A percentile compares a stretch with the other conserved stretches of the same genome.
Evolutionary conservation across 306 rosid species (phyloP).

Genomic region (Prunus mongolica): DNA sequence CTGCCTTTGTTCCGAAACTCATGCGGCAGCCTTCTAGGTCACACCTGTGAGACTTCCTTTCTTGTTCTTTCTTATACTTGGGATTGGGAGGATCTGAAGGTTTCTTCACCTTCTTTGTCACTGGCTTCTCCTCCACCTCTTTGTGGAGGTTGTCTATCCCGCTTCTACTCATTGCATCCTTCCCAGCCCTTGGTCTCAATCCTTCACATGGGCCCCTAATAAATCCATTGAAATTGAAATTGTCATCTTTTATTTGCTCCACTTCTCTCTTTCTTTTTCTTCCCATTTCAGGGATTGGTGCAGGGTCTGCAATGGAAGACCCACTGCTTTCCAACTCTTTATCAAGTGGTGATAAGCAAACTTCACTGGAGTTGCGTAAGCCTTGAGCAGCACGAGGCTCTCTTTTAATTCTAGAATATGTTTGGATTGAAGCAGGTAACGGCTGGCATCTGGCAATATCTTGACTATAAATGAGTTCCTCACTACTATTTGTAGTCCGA

Average conservation of each 20-base stretch:
- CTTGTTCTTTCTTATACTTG: constrained; percentile 40
- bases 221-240: constrained; percentile 37
- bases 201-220: constrained; percentile 92
- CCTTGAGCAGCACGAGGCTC: constrained; percentile 19
- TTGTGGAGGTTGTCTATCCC: constrained; percentile 25
- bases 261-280: constrained; percentile 51
- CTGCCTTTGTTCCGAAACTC: constrained; percentile 72
- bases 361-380: constrained; percentile 23
- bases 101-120: constrained; percentile 42
- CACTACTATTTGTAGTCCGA: constrained; percentile 13
- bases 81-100: constrained; percentile 31
- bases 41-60: constrained; percentile 49
- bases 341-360: constrained; percentile 33
- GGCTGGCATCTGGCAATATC: constrained; percentile 21
- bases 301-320: constrained; percentile 29
- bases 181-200: constrained; percentile 68
- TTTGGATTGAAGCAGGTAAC: constrained; percentile 27
- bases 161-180: constrained; percentile 28
- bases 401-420: constrained; percentile 36
- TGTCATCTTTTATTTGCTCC: constrained; percentile 35
- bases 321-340: constrained; percentile 32
- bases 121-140: constrained; percentile 35
- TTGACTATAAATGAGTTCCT: constrained; percentile 30
- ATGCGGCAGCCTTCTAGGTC: constrained; percentile 79
- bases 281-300: constrained; percentile 22